Base-by-base conservation (phyloP, 192 early-diverging fungal species). In the Gamsiella multidivaricata region DNA sequence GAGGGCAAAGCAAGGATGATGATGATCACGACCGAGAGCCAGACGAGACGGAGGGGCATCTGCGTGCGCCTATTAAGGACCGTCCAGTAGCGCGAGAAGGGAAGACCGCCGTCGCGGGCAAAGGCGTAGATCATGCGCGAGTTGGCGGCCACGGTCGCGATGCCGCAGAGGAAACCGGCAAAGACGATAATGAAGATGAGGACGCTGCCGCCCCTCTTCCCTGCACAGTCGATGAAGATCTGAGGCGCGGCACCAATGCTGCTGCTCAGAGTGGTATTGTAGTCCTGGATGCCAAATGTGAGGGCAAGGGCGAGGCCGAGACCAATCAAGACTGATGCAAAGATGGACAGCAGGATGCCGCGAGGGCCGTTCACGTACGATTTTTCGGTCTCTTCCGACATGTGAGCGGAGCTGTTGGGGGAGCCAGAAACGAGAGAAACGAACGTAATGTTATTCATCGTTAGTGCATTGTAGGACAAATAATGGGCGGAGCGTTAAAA, bases 101-200 rank as follows among this genome's bases (percentile, higher is more conserved):
- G 83, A 3, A 82, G 65, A 52, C 80, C 82, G 26, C 70, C 70
- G 60, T 86, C 83, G 14, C 86, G 79, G 20, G 86, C 82, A 54
- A 88, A 73, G 18, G 86, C 83, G 54, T 82, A 88, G 28, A 84
- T 60, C 65, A 82, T 79, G 25, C 86, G 65, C 28, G 84, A 86
- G 32, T 78, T 78, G 28, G 82, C 60, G 0, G 83, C 84, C 1
- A 84, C 53, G 0, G 83, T 81, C 1, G 85, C 81, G 5, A 76
- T 42, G n/a, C 84, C 84, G 1, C 81, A 81, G 41, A 82, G 72
- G 34, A 81, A 85, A 26, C 80, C 79, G 20, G 81, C 81, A 42
- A 82, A 69, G 50, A 81, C 64, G 15, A 88, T 70, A 14, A 88
- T 60, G 9, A 74, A 32, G 34, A 87, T 67, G 17, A 87, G 62